Evolutionary conservation across 2,329 filamentous ascomycete genomes (phyloP).

Genomic region (Fusarium tuaranense): DNA sequence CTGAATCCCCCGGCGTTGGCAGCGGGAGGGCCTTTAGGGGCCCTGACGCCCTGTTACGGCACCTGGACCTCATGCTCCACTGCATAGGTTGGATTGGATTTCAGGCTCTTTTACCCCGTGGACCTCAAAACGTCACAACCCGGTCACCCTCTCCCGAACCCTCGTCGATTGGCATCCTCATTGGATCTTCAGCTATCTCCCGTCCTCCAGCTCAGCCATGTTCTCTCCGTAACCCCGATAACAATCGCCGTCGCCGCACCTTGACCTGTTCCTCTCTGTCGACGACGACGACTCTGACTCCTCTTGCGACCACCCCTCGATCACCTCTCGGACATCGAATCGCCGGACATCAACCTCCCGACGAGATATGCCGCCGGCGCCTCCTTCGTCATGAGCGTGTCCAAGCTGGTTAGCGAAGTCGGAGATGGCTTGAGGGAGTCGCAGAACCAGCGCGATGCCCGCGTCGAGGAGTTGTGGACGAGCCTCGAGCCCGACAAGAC

Average conservation of each 20-base stretch:
- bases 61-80: neutral
- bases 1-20: constrained; percentile 31
- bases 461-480: constrained; percentile 86
- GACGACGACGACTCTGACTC: constrained; percentile 3
- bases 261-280: constrained; percentile 4
- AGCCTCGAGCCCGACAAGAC: constrained; percentile 81
- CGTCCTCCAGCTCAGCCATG: constrained; percentile 33
- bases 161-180: constrained; percentile 36
- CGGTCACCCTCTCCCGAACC: constrained; percentile 1
- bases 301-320: constrained; percentile 3
- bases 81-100: neutral
- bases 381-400: constrained; percentile 49
- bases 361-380: constrained; percentile 50
- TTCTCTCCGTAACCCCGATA: constrained; percentile 35
- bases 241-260: constrained; percentile 3
- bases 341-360: constrained; percentile 16
- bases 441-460: constrained; percentile 81
- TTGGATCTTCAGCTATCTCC: constrained; percentile 16
- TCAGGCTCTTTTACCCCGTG: constrained; percentile 28
- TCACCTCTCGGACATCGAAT: constrained; percentile 12
- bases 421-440: constrained; percentile 79
- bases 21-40: neutral
- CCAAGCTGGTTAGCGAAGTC: constrained; percentile 64
- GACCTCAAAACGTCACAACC: constrained; percentile 33
- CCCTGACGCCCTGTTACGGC: constrained; percentile 21